Evolutionary conservation across 768 basidiomycete species (phyloP), one percentile per base, ranked within the genome.

Genomic region (Rhodotorula toruloides): DNA sequence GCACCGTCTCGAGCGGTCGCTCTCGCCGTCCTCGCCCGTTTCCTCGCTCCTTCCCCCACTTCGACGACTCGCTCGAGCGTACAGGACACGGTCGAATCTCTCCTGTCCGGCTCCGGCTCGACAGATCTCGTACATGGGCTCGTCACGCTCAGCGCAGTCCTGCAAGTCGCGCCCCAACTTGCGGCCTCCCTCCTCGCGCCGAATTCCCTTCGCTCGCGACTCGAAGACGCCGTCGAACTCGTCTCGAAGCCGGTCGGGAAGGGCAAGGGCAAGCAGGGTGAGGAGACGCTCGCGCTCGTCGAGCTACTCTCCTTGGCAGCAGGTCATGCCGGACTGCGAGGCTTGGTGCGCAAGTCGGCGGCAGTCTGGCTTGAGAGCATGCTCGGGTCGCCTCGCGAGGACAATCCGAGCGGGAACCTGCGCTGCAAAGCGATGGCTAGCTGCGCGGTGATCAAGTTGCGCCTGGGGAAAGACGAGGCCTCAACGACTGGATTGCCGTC

Each of bases 371-470:
- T 97, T 36, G 83, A 85, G 67, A 77, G 77, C 19, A 83, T 83
- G 47, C 81, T 85, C 36, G 81, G 79, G 42, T 81, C 82, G 63
- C 78, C 80, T 13, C 74, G 8, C 11, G 34, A 56, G 25, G 46
- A 9, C 1, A 4, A 4, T 9, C 14, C 16, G 22, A 1, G 22
- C 22, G 62, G 44, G n/a, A 12, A 76, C 11, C 81, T 21, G 47
- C 43, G 52, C 2, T 10, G 43, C 32, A 83, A 83, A 36, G 85
- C 84, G 46, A 81, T 85, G 19, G 84, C 87, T 11, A 84, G 85
- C 4, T 84, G 89, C 39, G 87, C 89, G 12, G 81, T 92, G 12
- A 82, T 89, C 73, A 97, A 96, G 77, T 77, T 91, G 43, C 84
- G 84, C 21, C 83, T 84, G 65, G 87, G 68, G 10, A 71, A 60